These are phyloP conservation scores for Kondoa malvinella DNA, from an alignment of 768 basidiomycete genomes.

Conservation along the genomic window DNA sequence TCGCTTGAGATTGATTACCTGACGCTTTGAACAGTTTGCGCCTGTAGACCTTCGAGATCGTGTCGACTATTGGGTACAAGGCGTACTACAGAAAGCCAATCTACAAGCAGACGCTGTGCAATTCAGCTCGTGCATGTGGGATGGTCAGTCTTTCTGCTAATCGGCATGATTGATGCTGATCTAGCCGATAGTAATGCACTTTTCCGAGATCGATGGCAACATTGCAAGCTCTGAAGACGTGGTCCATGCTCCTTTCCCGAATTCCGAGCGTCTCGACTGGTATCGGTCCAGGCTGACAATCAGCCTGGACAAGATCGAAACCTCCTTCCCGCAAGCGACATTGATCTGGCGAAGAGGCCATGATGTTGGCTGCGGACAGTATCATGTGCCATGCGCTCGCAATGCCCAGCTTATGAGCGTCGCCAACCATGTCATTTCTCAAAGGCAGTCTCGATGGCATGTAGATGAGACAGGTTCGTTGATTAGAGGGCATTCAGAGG, in stretches of 20 bases:
- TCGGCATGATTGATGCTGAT: not conserved
- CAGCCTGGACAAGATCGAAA: not conserved
- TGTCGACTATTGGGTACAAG: constrained; percentile 1
- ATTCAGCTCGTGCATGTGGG: constrained; percentile 2
- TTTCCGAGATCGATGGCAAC: not conserved
- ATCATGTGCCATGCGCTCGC: constrained; percentile 1
- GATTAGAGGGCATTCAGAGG: constrained; percentile 6
- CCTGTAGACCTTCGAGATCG: not conserved
- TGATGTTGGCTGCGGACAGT: not conserved
- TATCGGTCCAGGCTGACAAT: not conserved
- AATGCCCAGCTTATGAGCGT: not conserved
- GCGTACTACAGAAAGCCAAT: not conserved
- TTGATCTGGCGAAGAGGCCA: constrained; percentile 4
- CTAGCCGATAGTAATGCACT: constrained; percentile 2
- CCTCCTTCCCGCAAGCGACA: not conserved
- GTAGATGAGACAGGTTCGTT: not conserved
- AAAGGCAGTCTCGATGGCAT: not conserved
- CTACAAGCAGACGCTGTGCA: not conserved
- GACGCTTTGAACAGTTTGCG: not conserved
- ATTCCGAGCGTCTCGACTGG: not conserved
- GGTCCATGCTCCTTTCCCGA: not conserved
- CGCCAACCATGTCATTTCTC: not conserved
- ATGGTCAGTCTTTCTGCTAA: not conserved
- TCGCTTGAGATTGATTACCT: not conserved
- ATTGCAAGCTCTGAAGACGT: not conserved